These are phyloP conservation scores for Scutellaria barbata DNA, from an alignment of 257 asterid genomes.

Conservation along the genomic window DNA sequence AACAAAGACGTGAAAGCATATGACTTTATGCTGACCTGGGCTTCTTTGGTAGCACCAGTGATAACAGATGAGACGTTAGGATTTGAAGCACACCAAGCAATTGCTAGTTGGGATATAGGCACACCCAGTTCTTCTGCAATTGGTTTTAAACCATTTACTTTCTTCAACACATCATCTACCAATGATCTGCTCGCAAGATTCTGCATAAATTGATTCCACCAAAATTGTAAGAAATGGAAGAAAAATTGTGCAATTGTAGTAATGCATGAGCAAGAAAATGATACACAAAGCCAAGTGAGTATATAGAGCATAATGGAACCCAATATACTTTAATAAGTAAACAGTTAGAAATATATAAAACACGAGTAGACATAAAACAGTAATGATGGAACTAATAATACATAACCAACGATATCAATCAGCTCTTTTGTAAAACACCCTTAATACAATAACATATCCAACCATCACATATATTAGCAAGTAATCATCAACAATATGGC, in stretches of 20 bases:
- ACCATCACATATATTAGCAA: neutral
- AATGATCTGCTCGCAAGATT: constrained; percentile 88
- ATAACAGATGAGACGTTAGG: constrained; percentile 95
- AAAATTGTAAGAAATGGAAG: neutral
- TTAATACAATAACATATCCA: neutral
- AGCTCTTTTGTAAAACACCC: neutral
- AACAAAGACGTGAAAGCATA: constrained; percentile 6
- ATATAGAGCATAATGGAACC: neutral
- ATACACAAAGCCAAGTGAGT: neutral
- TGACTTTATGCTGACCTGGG: constrained; percentile 64
- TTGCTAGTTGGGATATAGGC: constrained; percentile 86
- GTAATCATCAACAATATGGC: neutral
- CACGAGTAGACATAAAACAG: neutral
- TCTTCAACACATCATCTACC: constrained; percentile 85
- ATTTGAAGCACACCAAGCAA: constrained; percentile 99
- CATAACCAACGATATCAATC: neutral
- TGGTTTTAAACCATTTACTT: constrained; percentile 78
- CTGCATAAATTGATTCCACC: constrained; percentile 47
- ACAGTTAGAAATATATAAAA: constrained; percentile 3
- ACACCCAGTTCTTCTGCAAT: constrained; percentile 90
- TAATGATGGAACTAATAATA: neutral
- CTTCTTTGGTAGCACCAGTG: constrained; percentile 93
- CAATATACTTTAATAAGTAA: neutral
- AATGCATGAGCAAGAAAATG: neutral
- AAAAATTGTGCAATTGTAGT: neutral